These are phyloP conservation scores for Desmodesmus armatus DNA, from an alignment of 139 green algal genomes.

Conservation along the genomic window DNA sequence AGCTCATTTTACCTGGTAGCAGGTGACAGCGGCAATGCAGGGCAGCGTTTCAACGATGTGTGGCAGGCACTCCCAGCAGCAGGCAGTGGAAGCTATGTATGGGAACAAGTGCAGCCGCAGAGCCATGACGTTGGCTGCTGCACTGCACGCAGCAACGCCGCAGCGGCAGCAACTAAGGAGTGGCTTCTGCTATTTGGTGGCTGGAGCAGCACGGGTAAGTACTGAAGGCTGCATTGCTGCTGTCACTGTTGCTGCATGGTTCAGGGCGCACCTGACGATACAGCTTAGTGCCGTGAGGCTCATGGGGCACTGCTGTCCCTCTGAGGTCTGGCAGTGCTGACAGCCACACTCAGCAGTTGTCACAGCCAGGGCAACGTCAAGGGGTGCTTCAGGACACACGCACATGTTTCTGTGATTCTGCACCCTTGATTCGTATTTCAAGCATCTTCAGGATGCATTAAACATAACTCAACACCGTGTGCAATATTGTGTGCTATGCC, in stretches of 20 bases:
- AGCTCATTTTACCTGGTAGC: not conserved
- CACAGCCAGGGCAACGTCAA: too few species aligned
- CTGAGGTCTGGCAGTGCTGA: not conserved
- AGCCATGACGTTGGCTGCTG: not conserved
- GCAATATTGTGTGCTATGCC: not conserved
- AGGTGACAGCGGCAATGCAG: not conserved
- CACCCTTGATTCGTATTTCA: too few species aligned
- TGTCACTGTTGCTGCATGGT: not conserved
- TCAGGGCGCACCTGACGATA: too few species aligned
- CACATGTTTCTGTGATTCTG: not conserved
- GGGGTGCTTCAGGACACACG: too few species aligned
- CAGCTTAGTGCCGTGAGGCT: too few species aligned
- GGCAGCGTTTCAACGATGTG: not conserved
- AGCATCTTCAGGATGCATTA: not conserved
- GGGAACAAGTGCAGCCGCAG: not conserved
- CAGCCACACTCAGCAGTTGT: not conserved
- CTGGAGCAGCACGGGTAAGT: constrained; percentile 1
- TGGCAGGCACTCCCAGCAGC: not conserved
- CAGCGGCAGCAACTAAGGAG: not conserved
- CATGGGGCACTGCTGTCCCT: too few species aligned
- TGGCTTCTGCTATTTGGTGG: constrained; percentile 33
- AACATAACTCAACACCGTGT: not conserved
- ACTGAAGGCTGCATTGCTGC: not conserved
- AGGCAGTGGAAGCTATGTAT: not conserved
- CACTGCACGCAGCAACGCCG: constrained; percentile 18